These are phyloP conservation scores for Ceratocystis eucalypticola DNA, from an alignment of 2,329 filamentous ascomycete genomes.

Conservation along the genomic window DNA sequence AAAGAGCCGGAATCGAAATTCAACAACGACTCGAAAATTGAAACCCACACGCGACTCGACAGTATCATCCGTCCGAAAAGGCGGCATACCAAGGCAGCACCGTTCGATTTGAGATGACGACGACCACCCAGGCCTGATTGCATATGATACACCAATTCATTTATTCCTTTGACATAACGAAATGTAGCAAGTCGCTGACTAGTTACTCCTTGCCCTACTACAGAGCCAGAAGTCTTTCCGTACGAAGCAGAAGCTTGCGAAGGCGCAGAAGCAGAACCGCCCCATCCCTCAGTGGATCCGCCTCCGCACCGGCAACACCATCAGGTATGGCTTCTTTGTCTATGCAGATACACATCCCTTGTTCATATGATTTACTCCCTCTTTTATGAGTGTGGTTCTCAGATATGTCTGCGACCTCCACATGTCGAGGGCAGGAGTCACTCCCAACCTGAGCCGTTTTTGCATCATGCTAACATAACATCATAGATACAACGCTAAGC, in stretches of 20 bases:
- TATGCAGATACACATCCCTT: neutral
- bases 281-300: conserved; percentile 99
- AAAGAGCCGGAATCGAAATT: neutral
- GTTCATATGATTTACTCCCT: neutral
- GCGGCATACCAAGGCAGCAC: neutral
- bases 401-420: too few species aligned
- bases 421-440: neutral
- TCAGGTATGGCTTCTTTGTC: conserved; percentile 54
- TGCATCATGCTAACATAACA: conserved; percentile 1
- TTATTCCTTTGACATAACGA: neutral
- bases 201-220: conserved; percentile 21
- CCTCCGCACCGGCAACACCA: conserved; percentile 96
- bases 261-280: conserved; percentile 99
- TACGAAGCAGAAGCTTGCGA: conserved; percentile 99
- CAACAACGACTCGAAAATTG: neutral
- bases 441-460: too few species aligned
- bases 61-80: neutral
- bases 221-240: conserved; percentile 99
- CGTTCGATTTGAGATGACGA: neutral
- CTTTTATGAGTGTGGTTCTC: neutral
- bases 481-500: conserved; percentile 96
- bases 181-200: conserved; percentile 19
- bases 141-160: neutral
- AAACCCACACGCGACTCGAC: neutral
- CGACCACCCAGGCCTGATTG: neutral